Base-by-base conservation (phyloP, 2,329 filamentous ascomycete species). In the Fusarium domesticum region DNA sequence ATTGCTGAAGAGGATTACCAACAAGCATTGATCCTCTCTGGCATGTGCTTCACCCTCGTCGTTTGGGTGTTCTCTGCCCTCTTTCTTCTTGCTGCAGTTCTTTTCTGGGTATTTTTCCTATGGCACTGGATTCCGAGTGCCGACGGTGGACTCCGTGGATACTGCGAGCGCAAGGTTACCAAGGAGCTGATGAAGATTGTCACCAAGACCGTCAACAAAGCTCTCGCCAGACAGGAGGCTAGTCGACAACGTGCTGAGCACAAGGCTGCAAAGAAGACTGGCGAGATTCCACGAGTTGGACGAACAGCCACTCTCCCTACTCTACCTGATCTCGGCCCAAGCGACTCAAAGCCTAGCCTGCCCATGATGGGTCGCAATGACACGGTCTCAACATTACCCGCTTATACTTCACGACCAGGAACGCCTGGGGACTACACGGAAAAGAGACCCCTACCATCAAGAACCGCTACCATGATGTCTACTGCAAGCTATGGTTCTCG, bases 131-230 rank as follows among this genome's bases (percentile, higher is more conserved):
- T 98, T 49, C 90, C 91, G 2, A 78, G 79, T 28, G 75, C 81
- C 10, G 90, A 96, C 60, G 89, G 89, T 6, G 84, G 87, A 6
- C 75, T 98, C 20, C 81, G 82, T 5, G 83, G 84, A 18, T 98
- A 95, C 70, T 97, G 93, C 64, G 85, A 88, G 50, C 85, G 90
- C 35, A 97, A 97, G 72, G 85, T 96, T 64, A 95, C 95, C 69
- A 84, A 81, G 59, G 78, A 90, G 54, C 76, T 98, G 54, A 86
- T 86, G 61, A 83, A 83, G 56, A 93, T 97, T 54, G 91, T 97
- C 4, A 83, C 83, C 42, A 79, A 75, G 59, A 96, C 93, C 70
- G 87, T 96, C 59, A 89, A 93, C 69, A 91, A 89, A 65, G 92
- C 90, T 0, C 70, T 97, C 18, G 86, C 84, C 39, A 89, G 90